Evolutionary conservation across 148 eudicot species (phyloP), one percentile per base, ranked within the genome.

Genomic region (Salicornia ramosissima): DNA sequence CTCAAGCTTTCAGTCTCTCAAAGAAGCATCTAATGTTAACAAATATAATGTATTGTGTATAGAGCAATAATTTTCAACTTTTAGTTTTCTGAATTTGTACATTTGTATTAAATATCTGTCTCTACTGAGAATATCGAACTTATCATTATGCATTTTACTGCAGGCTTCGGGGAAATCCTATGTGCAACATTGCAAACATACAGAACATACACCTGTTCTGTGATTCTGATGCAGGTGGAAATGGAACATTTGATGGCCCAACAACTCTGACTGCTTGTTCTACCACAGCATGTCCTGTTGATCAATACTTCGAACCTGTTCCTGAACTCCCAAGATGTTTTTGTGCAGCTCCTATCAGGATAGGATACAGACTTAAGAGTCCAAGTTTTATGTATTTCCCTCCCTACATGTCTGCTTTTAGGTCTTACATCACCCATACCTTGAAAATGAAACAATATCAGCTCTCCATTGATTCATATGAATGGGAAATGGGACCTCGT

Each of bases 401-500:
- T 43, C 96, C 98, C 7, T 86, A 86, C 70, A 57, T 31, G 9
- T 8, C 69, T 72, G 70, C 62, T 59, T 90, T 92, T 80, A 84
- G 75, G 72, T 65, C 46, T 51, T 92, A 85, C 53, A 57, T 88
- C 59, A 89, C 90, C 24, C 67, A 63, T 26, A 68, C 84, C 68
- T 86, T 92, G 61, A 42, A 76, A 42, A 68, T 89, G 71, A 76
- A 84, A 33, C 73, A 40, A 40, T 85, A 89, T 80, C 91, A 88
- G 77, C 82, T 90, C 24, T 78, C 34, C 39, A 87, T 92, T 65
- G 93, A 90, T 72, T 85, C 98, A 5, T 78, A 72, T 64, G 68
- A 43, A 3, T 92, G 96, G 98, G 90, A 92, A 74, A 73, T 81
- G 61, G 94, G 98, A 72, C 98, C 93, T 65, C 92, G 98, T 49